phyloP scores from a whole-genome alignment of 805 yeast species.

The Schwanniomyces yamadae region DNA sequence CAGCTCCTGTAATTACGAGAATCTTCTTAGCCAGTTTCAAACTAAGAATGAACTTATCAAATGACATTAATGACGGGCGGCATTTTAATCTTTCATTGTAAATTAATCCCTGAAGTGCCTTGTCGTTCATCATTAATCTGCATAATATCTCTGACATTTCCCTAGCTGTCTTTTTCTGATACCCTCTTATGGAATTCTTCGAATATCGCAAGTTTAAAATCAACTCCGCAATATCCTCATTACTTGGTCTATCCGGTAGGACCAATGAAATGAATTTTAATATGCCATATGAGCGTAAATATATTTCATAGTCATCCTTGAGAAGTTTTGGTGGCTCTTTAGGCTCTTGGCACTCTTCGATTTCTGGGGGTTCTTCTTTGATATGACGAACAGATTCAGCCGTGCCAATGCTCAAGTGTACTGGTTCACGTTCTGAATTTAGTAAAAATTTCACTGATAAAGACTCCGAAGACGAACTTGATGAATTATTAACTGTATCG shows the following conservation, averaged over 20 bases:
- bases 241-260: constrained; percentile 12
- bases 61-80: constrained; percentile 5
- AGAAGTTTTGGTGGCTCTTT: not conserved
- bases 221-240: constrained; percentile 14
- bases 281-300: constrained; percentile 12
- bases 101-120: not conserved
- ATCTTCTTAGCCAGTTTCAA: constrained; percentile 40
- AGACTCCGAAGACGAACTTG: too few species aligned
- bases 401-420: too few species aligned
- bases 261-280: constrained; percentile 13
- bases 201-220: constrained; percentile 18
- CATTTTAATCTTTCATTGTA: not conserved
- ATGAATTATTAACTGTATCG: too few species aligned
- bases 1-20: constrained; percentile 87
- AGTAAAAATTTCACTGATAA: too few species aligned
- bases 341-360: too few species aligned
- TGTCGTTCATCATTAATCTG: constrained; percentile 11
- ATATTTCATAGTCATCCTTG: constrained; percentile 11
- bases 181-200: constrained; percentile 5
- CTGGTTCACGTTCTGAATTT: too few species aligned
- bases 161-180: constrained; percentile 5
- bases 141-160: constrained; percentile 11
- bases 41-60: constrained; percentile 14
- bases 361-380: too few species aligned
- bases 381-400: too few species aligned